phyloP scores from a whole-genome alignment of 108 stramenopile genomes.

The Cylindrotheca closterium region DNA sequence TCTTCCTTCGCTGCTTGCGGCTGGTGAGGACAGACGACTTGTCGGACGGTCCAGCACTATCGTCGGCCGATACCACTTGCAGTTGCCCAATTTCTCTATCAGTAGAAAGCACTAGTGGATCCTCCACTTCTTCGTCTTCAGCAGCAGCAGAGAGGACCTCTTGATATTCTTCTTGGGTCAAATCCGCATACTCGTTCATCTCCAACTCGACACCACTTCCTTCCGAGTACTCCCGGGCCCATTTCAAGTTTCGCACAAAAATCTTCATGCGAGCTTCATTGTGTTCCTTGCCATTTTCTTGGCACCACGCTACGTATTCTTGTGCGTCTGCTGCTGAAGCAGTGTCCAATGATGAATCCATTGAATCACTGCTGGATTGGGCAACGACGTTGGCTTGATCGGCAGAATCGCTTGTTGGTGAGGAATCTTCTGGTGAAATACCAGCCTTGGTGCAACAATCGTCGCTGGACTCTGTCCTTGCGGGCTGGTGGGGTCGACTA shows the following conservation, averaged over 20 bases:
- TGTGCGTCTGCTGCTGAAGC: too few relatives aligned
- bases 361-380: too few relatives aligned
- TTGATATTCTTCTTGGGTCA: not conserved
- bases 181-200: not conserved
- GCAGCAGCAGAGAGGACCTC: not conserved
- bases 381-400: too few relatives aligned
- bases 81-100: not conserved
- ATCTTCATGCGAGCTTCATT: not conserved
- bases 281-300: not conserved
- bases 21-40: not conserved
- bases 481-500: too few relatives aligned
- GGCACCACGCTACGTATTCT: not conserved
- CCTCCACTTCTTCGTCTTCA: too few relatives aligned
- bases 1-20: not conserved
- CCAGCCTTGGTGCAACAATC: too few relatives aligned
- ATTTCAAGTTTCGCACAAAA: not conserved
- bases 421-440: too few relatives aligned
- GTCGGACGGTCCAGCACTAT: not conserved
- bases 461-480: too few relatives aligned
- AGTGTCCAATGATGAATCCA: too few relatives aligned
- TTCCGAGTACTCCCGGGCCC: not conserved
- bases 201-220: not conserved
- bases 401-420: too few relatives aligned
- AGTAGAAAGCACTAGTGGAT: not conserved
- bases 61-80: not conserved